phyloP scores from a whole-genome alignment of 1,284 basidiomycete genomes.

The Ceratobasidium sp. region DNA sequence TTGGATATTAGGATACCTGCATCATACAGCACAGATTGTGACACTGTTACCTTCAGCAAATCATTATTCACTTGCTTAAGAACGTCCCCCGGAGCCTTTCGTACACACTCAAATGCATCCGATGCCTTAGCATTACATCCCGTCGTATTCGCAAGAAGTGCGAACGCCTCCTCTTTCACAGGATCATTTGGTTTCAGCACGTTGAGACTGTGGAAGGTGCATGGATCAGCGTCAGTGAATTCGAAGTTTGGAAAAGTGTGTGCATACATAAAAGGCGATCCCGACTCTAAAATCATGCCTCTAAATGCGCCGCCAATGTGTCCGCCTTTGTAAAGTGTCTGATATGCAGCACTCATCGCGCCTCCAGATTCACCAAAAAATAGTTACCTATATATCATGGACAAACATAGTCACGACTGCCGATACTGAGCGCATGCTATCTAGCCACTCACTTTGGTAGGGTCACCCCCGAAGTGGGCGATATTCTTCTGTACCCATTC shows the following conservation, averaged over 20 bases:
- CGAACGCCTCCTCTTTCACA: constrained; percentile 23
- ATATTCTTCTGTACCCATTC: constrained; percentile 66
- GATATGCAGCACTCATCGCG: constrained; percentile 49
- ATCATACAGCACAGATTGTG: neutral
- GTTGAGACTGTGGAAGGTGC: neutral
- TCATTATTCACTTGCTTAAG: constrained; percentile 32
- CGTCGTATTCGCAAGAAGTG: constrained; percentile 33
- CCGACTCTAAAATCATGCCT: constrained; percentile 48
- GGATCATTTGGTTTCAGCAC: constrained; percentile 19
- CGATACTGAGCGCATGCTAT: too few species aligned
- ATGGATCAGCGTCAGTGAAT: neutral
- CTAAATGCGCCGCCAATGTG: constrained; percentile 41
- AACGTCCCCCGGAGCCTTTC: constrained; percentile 32
- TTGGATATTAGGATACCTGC: too few species aligned
- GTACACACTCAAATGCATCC: constrained; percentile 36
- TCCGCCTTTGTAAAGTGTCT: constrained; percentile 50
- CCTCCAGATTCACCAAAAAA: constrained; percentile 56
- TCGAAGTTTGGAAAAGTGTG: too few species aligned
- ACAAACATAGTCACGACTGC: neutral
- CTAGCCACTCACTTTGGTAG: constrained; percentile 53
- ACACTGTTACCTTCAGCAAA: constrained; percentile 2
- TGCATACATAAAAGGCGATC: constrained; percentile 41
- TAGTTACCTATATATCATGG: constrained; percentile 43
- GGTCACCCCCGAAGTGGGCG: constrained; percentile 63
- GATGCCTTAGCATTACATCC: constrained; percentile 27